Percentiles rank a stretch among this genome's conserved stretches.
Conservation (phyloP, 148 eudicot species). For the Nyssa sinensis region DNA sequence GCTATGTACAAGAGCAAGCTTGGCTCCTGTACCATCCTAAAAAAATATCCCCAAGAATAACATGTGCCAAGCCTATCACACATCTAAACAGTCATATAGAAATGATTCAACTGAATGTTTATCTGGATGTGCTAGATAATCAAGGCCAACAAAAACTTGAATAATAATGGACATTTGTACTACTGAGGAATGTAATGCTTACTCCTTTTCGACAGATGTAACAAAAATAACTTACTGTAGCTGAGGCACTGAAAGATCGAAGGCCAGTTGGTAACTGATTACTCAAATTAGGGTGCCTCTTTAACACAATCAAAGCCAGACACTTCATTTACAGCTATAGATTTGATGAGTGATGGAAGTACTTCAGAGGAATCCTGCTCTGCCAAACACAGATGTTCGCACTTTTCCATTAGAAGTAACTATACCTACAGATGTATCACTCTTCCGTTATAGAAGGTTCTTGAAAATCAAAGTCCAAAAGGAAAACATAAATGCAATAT, state of each 20-base stretch:
- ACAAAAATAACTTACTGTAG: constrained; percentile 19
- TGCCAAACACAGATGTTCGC: constrained; percentile 10
- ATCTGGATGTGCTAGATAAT: not conserved
- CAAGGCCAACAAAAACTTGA: not conserved
- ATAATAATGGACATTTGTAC: not conserved
- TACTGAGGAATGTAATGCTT: not conserved
- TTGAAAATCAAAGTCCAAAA: not conserved
- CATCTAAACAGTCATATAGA: not conserved
- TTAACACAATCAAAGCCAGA: constrained; percentile 52
- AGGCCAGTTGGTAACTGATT: constrained; percentile 14
- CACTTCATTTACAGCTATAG: constrained; percentile 40
- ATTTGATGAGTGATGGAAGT: constrained; percentile 54
- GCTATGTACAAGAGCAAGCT: not conserved
- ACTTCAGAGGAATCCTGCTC: constrained; percentile 26
- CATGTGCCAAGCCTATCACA: not conserved
- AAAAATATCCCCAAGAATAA: not conserved
- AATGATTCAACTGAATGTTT: not conserved
- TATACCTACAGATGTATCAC: constrained; percentile 17
- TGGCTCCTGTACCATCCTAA: not conserved
- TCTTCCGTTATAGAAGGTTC: not conserved
- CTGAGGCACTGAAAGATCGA: constrained; percentile 12
- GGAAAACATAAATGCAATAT: not conserved
- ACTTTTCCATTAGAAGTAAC: constrained; percentile 40
- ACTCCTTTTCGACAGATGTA: not conserved
- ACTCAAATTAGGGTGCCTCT: constrained; percentile 18